Evolutionary conservation across 2,329 filamentous ascomycete species (phyloP), one percentile per base, ranked within the genome.

Genomic region (Fusarium globosum): DNA sequence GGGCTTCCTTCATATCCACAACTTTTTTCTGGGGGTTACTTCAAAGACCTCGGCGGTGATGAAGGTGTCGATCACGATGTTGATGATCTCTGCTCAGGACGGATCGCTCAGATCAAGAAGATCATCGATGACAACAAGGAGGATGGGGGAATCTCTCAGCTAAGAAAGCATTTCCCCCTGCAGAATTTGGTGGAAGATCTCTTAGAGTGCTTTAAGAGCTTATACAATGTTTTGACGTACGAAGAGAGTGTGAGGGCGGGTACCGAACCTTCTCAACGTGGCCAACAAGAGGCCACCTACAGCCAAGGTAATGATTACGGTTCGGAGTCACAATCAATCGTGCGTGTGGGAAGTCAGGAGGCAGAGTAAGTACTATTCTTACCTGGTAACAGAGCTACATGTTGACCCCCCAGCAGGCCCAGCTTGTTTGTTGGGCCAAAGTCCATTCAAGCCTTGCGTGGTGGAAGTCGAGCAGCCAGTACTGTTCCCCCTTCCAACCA

Each of bases 281-380:
- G 38, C n/a, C 71, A 65, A 23, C 65, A 70, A 20, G 67, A 65
- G 16, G 42, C 71, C 23, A 43, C 43, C 16, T 70, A 76, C 26
- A 78, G 74, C 35, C 74, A 77, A 28, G 46, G 60, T 20, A 65
- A 74, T 21, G 69, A 73, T 61, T 53, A 51, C 36, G 65, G 46
- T n/a, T 77, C 76, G 7, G 75, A 79, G 38, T 78, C 77, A 16
- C 77, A 79, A 38, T 65, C 77, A 12, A 79, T 79, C 43, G 45
- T 79, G 28, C 73, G 76, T 18, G 53, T 64, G 36, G 68, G 49
- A 59, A 53, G 57, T 20, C 53, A 52, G 23, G 74, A 77, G 55
- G 56, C 30, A 55, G 63, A 69, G 74, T 75, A 63, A 75, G 72
- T 49, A 38, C 16, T 35, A 38, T 4, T 30, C 11, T 42, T 35